These are phyloP conservation scores for Aspergillus persii DNA, from an alignment of 2,329 filamentous ascomycete genomes.

Conservation along the genomic window DNA sequence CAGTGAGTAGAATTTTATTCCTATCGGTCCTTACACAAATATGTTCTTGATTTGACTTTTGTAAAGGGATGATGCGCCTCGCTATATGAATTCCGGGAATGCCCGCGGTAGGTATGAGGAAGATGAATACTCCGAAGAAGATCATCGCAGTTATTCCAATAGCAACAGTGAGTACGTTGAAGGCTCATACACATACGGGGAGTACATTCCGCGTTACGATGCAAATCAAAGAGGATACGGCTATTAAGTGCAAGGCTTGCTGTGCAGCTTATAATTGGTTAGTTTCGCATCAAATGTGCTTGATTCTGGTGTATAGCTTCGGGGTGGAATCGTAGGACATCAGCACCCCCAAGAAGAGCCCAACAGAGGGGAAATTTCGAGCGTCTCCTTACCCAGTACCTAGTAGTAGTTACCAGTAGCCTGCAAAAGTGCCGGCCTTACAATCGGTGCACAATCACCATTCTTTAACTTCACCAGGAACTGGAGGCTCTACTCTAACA, in stretches of 20 bases:
- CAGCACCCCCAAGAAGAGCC: background rate
- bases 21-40: background rate
- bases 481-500: conserved; percentile 54
- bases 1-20: conserved; percentile 21
- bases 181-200: background rate
- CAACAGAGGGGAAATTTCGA: background rate
- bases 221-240: conserved; percentile 20
- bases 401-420: background rate
- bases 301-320: background rate
- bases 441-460: conserved; percentile 34
- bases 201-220: conserved; percentile 20
- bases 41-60: conserved; percentile 10
- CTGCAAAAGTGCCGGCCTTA: background rate
- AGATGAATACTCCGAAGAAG: conserved; percentile 14
- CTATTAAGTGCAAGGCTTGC: conserved; percentile 8
- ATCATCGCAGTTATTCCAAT: conserved; percentile 18
- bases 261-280: background rate
- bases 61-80: conserved; percentile 17
- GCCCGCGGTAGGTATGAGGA: conserved; percentile 16
- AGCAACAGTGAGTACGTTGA: conserved; percentile 23
- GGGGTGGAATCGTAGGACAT: background rate
- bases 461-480: conserved; percentile 48
- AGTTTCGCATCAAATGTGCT: background rate
- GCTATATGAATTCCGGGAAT: conserved; percentile 19
- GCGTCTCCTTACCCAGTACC: background rate